Base-by-base conservation (phyloP, 179 eudicot genomes). In the Silene noctiflora region DNA sequence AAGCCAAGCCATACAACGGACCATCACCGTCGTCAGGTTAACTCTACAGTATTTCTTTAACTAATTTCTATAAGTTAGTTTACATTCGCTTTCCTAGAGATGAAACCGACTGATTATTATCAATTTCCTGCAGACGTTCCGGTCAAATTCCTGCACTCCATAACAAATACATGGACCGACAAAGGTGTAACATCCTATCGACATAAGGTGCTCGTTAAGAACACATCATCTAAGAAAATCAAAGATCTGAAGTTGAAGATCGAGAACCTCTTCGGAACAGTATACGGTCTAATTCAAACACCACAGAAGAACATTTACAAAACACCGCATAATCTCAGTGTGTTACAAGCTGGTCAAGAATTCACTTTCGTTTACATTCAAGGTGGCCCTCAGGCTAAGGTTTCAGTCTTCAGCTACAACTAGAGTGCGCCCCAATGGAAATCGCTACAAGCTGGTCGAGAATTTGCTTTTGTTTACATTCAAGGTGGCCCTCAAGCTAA, bases 401-500 rank as follows among this genome's bases (percentile, higher is more conserved):
- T 92, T 70, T 81, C 84, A 0, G 79, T 94, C 11, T 83, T 75
- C 55, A 86, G 87, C 85, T 92, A 85, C 87, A 81, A 90, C 9
- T 78, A 72, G 62, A 12, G 9, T 21, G 6, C 12, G n/a, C 21
- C 22, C 46, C 44, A 1, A 1, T 13, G 59, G 8, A 13, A 48
- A 31, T 71, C 27, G 31, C 21, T 33, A 4, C 5, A 29, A 0
- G 33, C 33, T 29, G 33, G 33, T 29, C 33, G 4, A 29, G 33
- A 29, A 29, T 29, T 33, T 77, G 78, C 33, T 68, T 88, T 94
- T 78, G 88, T 94, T 70, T 94, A 94, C 76, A 69, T 94, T 56
- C 98, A 90, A 85, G 96, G 90, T 14, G 98, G 97, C 6, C 88
- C 96, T 16, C 97, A 92, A 79, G 97, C 96, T 46, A 84, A 87